These are phyloP conservation scores for Cubamyces lactineus DNA, from an alignment of 768 basidiomycete genomes.

Conservation along the genomic window DNA sequence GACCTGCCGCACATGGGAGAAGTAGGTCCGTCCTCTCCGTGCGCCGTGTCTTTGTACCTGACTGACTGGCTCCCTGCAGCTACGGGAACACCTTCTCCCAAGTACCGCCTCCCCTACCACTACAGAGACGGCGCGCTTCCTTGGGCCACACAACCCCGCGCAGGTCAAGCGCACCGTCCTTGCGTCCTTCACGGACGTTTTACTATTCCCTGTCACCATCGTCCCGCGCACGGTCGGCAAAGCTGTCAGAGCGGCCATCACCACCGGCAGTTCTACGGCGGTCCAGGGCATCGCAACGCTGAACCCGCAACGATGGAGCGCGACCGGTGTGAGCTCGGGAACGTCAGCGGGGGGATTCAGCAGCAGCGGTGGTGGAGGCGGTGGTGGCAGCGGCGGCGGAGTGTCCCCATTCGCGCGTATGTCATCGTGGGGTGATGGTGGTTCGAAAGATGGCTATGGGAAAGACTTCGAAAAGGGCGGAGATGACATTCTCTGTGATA, in stretches of 20 bases:
- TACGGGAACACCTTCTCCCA: slow-evolving; percentile 27
- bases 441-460: slow-evolving; percentile 28
- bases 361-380: slow-evolving; percentile 9
- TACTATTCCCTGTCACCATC: slow-evolving; percentile 93
- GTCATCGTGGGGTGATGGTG: slow-evolving; percentile 20
- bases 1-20: no score
- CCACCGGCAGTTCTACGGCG: slow-evolving; percentile 73
- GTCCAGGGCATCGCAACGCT: slow-evolving; percentile 88
- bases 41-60: neutral
- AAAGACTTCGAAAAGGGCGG: slow-evolving; percentile 42
- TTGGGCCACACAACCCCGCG: slow-evolving; percentile 85
- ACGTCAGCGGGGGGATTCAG: slow-evolving; percentile 7
- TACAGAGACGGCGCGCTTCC: no score
- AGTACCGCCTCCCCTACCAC: slow-evolving; percentile 2
- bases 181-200: slow-evolving; percentile 86
- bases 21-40: slow-evolving; percentile 47
- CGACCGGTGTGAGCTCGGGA: slow-evolving; percentile 33
- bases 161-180: slow-evolving; percentile 91
- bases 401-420: slow-evolving; percentile 16
- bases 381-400: neutral
- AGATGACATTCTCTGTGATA: slow-evolving; percentile 53
- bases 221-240: slow-evolving; percentile 73
- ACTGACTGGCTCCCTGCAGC: slow-evolving; percentile 15
- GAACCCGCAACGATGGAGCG: slow-evolving; percentile 86
- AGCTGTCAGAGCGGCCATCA: no score